Evolutionary conservation across 176 grass and related monocot species (phyloP).

Genomic region (Aegilops umbellulata): DNA sequence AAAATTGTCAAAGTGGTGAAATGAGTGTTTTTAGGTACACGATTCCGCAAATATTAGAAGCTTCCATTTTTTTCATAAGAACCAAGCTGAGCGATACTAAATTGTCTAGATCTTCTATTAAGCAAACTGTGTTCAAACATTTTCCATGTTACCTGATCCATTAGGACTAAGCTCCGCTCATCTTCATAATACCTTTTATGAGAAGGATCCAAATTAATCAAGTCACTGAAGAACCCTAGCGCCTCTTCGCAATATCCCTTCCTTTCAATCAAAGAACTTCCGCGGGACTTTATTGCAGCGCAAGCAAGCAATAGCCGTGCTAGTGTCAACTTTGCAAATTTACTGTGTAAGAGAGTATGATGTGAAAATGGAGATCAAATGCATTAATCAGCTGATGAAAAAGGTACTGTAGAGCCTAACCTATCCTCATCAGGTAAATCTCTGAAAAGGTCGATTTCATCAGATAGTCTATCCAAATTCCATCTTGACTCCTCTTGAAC

Average conservation of each 20-base stretch:
- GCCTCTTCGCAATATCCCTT: constrained; percentile 68
- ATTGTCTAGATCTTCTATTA: constrained; percentile 7
- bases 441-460: constrained; percentile 73
- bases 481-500: constrained; percentile 51
- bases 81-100: background rate
- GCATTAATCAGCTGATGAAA: constrained; percentile 17
- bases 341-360: constrained; percentile 54
- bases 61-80: background rate
- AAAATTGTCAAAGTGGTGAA: background rate
- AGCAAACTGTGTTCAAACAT: constrained; percentile 1
- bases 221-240: constrained; percentile 60
- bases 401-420: constrained; percentile 39
- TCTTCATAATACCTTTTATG: constrained; percentile 86
- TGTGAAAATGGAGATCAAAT: constrained; percentile 15
- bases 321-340: constrained; percentile 83
- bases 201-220: constrained; percentile 69
- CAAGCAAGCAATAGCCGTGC: constrained; percentile 71
- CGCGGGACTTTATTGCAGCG: constrained; percentile 54
- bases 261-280: constrained; percentile 43
- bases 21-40: background rate
- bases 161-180: constrained; percentile 68
- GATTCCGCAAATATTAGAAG: constrained; percentile 7
- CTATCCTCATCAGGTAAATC: constrained; percentile 73
- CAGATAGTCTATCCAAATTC: constrained; percentile 76
- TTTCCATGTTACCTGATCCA: constrained; percentile 75